phyloP scores from a whole-genome alignment of 371 early-diverging fungal species.

The Circinella umbellata region DNA sequence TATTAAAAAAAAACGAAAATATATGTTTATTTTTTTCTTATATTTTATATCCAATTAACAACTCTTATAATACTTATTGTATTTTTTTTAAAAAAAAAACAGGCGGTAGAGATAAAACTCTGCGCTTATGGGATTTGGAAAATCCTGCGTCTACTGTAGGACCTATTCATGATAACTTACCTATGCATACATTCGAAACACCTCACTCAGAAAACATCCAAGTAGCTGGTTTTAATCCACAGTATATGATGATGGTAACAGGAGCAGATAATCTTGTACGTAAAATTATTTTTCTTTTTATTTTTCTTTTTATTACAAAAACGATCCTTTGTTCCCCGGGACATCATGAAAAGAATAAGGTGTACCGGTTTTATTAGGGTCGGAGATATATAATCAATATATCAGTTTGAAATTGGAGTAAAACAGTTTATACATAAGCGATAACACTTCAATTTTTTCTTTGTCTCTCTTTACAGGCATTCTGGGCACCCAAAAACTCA shows the following conservation, averaged over 20 bases:
- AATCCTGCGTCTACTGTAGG: conserved; percentile 36
- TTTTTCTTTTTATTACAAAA: neutral
- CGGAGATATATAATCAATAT: neutral
- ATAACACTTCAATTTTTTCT: neutral
- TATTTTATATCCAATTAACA: neutral
- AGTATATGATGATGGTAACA: conserved; percentile 70
- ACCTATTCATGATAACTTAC: conserved; percentile 21
- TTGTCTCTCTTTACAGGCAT: neutral
- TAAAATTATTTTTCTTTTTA: neutral
- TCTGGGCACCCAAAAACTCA: neutral
- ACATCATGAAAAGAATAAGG: neutral
- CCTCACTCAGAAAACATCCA: conserved; percentile 47
- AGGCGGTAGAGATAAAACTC: conserved; percentile 69
- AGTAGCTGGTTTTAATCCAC: conserved; percentile 74
- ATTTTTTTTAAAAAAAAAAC: neutral
- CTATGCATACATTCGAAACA: conserved; percentile 32
- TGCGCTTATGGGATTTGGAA: conserved; percentile 72
- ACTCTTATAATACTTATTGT: too few relatives aligned
- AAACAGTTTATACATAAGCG: neutral
- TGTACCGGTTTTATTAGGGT: conserved; percentile 9
- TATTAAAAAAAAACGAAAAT: neutral
- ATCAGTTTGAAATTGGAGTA: too few relatives aligned
- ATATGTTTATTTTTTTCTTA: neutral
- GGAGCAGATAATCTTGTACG: conserved; percentile 58
- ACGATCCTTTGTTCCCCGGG: conserved; percentile 8